These are phyloP conservation scores for Saccharomycopsis hybrid DNA, from an alignment of 1,139 yeast species.

Conservation along the genomic window DNA sequence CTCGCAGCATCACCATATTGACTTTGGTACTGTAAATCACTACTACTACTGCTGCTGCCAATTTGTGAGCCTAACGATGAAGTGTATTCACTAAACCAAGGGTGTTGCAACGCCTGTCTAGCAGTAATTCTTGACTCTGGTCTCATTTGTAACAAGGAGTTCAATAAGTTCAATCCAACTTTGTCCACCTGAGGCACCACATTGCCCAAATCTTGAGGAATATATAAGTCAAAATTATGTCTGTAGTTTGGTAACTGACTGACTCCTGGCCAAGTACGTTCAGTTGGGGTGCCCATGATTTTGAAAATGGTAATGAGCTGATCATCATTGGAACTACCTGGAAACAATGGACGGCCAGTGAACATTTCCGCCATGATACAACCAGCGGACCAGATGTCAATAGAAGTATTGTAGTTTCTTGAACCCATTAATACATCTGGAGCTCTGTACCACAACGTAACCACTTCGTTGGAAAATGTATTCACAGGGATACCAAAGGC, in stretches of 20 bases:
- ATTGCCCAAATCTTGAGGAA: slow-evolving; percentile 83
- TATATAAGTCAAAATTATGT: slow-evolving; percentile 68
- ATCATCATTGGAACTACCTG: slow-evolving; percentile 95
- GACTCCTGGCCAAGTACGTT: slow-evolving; percentile 93
- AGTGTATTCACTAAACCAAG: slow-evolving; percentile 83
- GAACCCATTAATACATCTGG: slow-evolving; percentile 96
- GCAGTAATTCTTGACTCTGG: slow-evolving; percentile 92
- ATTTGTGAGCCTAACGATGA: slow-evolving; percentile 5
- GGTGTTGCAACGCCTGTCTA: slow-evolving; percentile 86
- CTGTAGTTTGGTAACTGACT: slow-evolving; percentile 80
- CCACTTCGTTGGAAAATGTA: slow-evolving; percentile 95
- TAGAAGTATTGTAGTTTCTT: slow-evolving; percentile 89
- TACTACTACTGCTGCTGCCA: neutral
- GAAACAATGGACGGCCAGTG: slow-evolving; percentile 94
- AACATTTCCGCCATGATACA: slow-evolving; percentile 98
- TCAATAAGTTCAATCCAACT: slow-evolving; percentile 71
- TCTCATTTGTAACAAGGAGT: slow-evolving; percentile 76
- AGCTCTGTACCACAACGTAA: slow-evolving; percentile 96
- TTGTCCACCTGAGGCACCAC: slow-evolving; percentile 69
- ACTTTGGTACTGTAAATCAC: slow-evolving; percentile 9
- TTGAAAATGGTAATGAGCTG: slow-evolving; percentile 84
- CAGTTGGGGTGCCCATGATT: slow-evolving; percentile 94
- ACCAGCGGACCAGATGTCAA: slow-evolving; percentile 98
- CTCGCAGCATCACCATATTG: slow-evolving; percentile 7
- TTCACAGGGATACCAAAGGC: slow-evolving; percentile 98